Evolutionary conservation across 1,284 basidiomycete genomes (phyloP), one percentile per base, ranked within the genome.

Genomic region (Austropuccinia psidii): DNA sequence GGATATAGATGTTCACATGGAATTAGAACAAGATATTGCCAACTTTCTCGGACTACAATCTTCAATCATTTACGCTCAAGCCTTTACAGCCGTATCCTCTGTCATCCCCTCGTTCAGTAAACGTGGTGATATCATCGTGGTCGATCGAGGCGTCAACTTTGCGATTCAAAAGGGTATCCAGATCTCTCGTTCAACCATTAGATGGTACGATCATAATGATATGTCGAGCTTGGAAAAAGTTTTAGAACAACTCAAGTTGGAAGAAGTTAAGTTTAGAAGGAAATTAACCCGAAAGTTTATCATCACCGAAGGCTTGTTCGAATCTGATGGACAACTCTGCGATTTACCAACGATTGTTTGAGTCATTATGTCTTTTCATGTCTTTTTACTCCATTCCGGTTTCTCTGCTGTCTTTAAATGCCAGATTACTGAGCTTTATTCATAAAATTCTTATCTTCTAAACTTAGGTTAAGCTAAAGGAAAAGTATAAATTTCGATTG

Each of bases 31-130:
- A 57, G 88, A 94, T 75, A 88, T 99, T 70, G 90, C 94, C 9
- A 87, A 89, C 58, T 98, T 98, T 81, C 83, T 98, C 50, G 91
- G 92, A 19, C 88, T 90, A 2, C 92, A 97, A 80, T 85, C 88
- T 1, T 84, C 89, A 45, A 98, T 98, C 80, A 86, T 98, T 77
- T 98, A 98, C 82, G 89, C 93, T 2, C 96, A 98, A 82, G 89
- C 88, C 8, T 98, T 96, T 82, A 88, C 90, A 15, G 93, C 93
- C 73, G 87, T 93, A 76, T 89, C 91, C 1, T 96, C 93, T 27
- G 93, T 95, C 78, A 98, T 98, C 75, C 91, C 95, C 0, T 92
- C 95, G 0, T 99, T 98, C 81, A 92, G 90, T 83, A 99, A 99
- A 81, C 89, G 96, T 76, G 94, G 94, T 3, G 96, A 99, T 79